Percentiles rank a stretch among this genome's conserved stretches.
phyloP scores from a whole-genome alignment of 176 grass and related monocot genomes.

The Oryza punctata region DNA sequence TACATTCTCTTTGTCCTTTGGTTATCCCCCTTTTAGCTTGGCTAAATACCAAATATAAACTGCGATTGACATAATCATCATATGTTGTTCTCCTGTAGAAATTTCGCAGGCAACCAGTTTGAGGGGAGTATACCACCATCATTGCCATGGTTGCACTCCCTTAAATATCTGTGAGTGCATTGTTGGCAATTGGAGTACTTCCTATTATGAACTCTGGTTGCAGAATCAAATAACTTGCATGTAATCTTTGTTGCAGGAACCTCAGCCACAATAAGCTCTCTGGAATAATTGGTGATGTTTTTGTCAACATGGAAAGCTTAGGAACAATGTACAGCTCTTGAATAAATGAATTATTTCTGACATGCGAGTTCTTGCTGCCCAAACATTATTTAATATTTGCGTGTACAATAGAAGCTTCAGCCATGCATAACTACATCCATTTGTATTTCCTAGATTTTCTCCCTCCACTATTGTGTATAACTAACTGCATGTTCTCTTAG shows the following conservation, averaged over 20 bases:
- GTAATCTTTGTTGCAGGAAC: conserved; percentile 58
- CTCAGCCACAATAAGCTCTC: conserved; percentile 76
- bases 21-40: conserved; percentile 24
- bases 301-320: conserved; percentile 65
- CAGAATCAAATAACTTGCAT: conserved; percentile 13
- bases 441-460: background rate
- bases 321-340: conserved; percentile 72
- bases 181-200: conserved; percentile 25
- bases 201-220: conserved; percentile 18
- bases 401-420: conserved; percentile 26
- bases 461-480: conserved; percentile 14
- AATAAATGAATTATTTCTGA: conserved; percentile 36
- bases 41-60: conserved; percentile 13
- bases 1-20: conserved; percentile 33
- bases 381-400: conserved; percentile 30
- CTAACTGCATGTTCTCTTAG: background rate
- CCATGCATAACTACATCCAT: background rate
- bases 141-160: conserved; percentile 61
- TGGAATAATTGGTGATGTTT: conserved; percentile 76
- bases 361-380: background rate
- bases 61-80: background rate
- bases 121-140: conserved; percentile 65
- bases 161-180: conserved; percentile 75
- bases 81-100: conserved; percentile 48
- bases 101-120: conserved; percentile 73